A percentile compares a stretch with the other conserved stretches of the same genome.
phyloP scores from a whole-genome alignment of 2,329 filamentous ascomycete species.

The Alternaria gaisen region DNA sequence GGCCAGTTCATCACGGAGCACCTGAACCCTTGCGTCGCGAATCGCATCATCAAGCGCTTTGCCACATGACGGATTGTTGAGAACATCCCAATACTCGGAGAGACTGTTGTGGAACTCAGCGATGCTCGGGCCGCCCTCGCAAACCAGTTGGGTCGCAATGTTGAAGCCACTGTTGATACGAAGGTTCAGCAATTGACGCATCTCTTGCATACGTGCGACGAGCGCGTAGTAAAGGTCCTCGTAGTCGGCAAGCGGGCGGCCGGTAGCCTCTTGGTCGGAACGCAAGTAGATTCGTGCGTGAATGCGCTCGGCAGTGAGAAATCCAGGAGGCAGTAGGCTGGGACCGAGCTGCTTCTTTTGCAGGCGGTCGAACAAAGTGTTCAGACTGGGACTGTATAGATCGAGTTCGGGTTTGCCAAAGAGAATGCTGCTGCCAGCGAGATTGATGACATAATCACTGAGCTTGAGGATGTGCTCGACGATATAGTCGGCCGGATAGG shows the following conservation, averaged over 20 bases:
- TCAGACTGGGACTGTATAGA: slow-evolving; percentile 41
- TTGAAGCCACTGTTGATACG: slow-evolving; percentile 41
- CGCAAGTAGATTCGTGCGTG: slow-evolving; percentile 46
- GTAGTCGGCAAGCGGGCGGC: slow-evolving; percentile 43
- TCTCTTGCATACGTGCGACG: slow-evolving; percentile 36
- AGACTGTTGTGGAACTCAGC: slow-evolving; percentile 26
- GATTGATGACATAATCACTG: slow-evolving; percentile 20
- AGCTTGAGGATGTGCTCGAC: slow-evolving; percentile 31
- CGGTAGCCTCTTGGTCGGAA: slow-evolving; percentile 56
- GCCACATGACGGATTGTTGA: slow-evolving; percentile 37
- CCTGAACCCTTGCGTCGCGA: slow-evolving; percentile 26
- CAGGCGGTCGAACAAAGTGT: slow-evolving; percentile 45
- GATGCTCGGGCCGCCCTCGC: slow-evolving; percentile 23
- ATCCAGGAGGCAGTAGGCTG: slow-evolving; percentile 21
- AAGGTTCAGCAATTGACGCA: slow-evolving; percentile 31
- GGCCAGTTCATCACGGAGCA: slow-evolving; percentile 28
- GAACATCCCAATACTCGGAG: slow-evolving; percentile 29
- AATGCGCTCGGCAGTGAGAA: slow-evolving; percentile 19
- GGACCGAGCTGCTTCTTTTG: slow-evolving; percentile 37
- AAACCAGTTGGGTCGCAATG: slow-evolving; percentile 18
- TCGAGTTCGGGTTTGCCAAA: slow-evolving; percentile 18
- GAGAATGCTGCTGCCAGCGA: slow-evolving; percentile 20
- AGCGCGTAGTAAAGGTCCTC: slow-evolving; percentile 47
- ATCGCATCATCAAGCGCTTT: slow-evolving; percentile 39
- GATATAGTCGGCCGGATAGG: slow-evolving; percentile 24